Percentiles rank a stretch among this genome's conserved stretches.
Evolutionary conservation across 176 grass and related monocot species (phyloP).

Genomic region (Oryza punctata): DNA sequence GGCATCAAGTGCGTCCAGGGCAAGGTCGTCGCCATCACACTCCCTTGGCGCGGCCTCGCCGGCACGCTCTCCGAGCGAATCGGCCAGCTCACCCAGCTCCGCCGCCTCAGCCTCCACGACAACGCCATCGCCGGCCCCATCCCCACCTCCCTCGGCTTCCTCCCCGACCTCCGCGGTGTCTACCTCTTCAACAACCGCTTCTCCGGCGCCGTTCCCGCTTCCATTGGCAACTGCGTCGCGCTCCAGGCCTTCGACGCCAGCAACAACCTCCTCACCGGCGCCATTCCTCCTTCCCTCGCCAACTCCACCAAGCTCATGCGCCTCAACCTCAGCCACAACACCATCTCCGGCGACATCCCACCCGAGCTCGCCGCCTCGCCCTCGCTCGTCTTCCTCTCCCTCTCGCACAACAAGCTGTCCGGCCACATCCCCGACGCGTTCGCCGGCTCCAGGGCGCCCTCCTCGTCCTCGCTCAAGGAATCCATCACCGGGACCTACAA

Average conservation of each 20-base stretch:
- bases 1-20: constrained; percentile 73
- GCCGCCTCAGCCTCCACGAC: constrained; percentile 68
- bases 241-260: constrained; percentile 64
- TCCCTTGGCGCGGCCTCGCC: constrained; percentile 60
- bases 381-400: constrained; percentile 53
- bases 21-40: constrained; percentile 62
- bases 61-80: constrained; percentile 56
- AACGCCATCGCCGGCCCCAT: constrained; percentile 54
- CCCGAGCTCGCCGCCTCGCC: not conserved
- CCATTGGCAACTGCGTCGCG: constrained; percentile 45
- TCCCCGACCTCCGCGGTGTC: constrained; percentile 55
- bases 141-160: constrained; percentile 44
- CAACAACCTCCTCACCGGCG: constrained; percentile 52
- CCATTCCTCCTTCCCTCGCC: constrained; percentile 49
- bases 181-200: constrained; percentile 86
- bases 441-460: not conserved
- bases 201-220: constrained; percentile 55
- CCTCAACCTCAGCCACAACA: constrained; percentile 67
- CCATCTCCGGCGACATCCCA: constrained; percentile 45
- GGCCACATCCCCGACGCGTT: constrained; percentile 41
- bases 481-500: constrained; percentile 50
- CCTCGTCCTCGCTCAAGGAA: not conserved
- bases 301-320: constrained; percentile 63
- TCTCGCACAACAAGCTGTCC: constrained; percentile 57
- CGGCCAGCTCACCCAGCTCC: constrained; percentile 52